These are phyloP conservation scores for Phytophthora tubulina DNA, from an alignment of 352 stramenopile species.

Conservation along the genomic window DNA sequence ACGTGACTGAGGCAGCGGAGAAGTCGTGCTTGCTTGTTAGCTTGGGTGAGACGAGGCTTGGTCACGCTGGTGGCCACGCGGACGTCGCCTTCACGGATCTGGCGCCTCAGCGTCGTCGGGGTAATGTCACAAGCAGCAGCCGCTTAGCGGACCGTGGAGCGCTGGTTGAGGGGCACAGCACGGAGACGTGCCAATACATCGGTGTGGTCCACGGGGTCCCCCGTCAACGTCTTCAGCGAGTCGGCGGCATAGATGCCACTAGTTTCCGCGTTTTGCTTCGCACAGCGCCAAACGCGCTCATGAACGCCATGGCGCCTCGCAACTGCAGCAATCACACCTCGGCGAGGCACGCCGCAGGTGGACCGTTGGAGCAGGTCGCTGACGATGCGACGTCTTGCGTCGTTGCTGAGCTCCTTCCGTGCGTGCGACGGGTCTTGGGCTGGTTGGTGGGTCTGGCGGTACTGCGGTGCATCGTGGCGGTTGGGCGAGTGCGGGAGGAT, in stretches of 20 bases:
- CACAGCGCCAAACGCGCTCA: neutral
- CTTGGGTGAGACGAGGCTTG: conserved; percentile 8
- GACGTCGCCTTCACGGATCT: neutral
- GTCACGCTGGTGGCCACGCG: neutral
- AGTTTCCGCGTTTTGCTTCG: neutral
- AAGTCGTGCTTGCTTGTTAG: conserved; percentile 7
- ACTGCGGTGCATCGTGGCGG: neutral
- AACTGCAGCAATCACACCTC: neutral
- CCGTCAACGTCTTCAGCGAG: neutral
- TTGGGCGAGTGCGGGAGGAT: neutral
- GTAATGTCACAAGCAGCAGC: neutral
- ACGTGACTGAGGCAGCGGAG: conserved; percentile 11
- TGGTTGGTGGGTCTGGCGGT: neutral
- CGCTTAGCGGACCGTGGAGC: conserved; percentile 5
- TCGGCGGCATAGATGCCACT: neutral
- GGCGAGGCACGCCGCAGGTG: too few relatives aligned
- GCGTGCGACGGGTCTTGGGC: too few relatives aligned
- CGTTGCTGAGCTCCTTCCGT: too few relatives aligned
- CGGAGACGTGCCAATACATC: neutral
- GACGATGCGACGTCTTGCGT: too few relatives aligned
- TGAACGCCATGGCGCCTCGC: neutral
- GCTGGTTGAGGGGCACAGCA: neutral
- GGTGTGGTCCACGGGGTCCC: too few relatives aligned
- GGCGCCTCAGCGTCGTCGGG: neutral
- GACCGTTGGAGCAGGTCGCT: too few relatives aligned